phyloP scores from a whole-genome alignment of 768 basidiomycete genomes.

The Pholiota microspora region DNA sequence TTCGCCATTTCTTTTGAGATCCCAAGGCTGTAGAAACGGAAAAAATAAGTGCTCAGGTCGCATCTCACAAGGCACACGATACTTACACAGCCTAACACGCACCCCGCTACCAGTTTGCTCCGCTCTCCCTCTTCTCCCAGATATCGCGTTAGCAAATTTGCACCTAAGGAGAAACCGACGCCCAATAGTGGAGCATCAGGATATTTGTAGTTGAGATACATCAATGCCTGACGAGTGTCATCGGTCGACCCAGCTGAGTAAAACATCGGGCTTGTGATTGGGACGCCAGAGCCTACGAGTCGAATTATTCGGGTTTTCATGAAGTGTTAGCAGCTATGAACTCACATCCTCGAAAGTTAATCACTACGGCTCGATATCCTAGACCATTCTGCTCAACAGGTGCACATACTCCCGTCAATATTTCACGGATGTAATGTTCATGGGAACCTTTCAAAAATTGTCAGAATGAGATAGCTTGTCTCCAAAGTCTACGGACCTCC shows the following conservation, averaged over 20 bases:
- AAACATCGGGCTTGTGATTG: slow-evolving; percentile 75
- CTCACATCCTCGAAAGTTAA: slow-evolving; percentile 91
- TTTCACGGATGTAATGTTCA: slow-evolving; percentile 84
- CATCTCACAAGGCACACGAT: not conserved
- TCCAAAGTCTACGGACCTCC: slow-evolving; percentile 46
- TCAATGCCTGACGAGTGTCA: slow-evolving; percentile 78
- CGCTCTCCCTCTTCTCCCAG: slow-evolving; percentile 75
- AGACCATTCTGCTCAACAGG: slow-evolving; percentile 75
- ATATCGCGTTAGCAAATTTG: slow-evolving; percentile 87
- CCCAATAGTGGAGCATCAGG: slow-evolving; percentile 85
- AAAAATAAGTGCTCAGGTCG: slow-evolving; percentile 10
- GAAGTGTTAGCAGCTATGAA: no score
- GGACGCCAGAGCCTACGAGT: slow-evolving; percentile 81
- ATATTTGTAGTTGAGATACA: slow-evolving; percentile 68
- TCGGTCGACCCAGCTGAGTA: slow-evolving; percentile 89
- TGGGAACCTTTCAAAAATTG: slow-evolving; percentile 79
- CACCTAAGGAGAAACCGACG: slow-evolving; percentile 90
- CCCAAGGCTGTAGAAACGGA: slow-evolving; percentile 35
- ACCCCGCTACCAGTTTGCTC: slow-evolving; percentile 60
- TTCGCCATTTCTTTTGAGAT: slow-evolving; percentile 44
- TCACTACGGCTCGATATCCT: slow-evolving; percentile 84
- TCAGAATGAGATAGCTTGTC: no score
- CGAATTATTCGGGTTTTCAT: no score
- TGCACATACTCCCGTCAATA: slow-evolving; percentile 69
- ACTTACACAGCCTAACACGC: slow-evolving; percentile 75